A percentile compares a stretch with the other conserved stretches of the same genome.
phyloP scores from a whole-genome alignment of 257 asterid genomes.

The Penstemon barbatus region DNA sequence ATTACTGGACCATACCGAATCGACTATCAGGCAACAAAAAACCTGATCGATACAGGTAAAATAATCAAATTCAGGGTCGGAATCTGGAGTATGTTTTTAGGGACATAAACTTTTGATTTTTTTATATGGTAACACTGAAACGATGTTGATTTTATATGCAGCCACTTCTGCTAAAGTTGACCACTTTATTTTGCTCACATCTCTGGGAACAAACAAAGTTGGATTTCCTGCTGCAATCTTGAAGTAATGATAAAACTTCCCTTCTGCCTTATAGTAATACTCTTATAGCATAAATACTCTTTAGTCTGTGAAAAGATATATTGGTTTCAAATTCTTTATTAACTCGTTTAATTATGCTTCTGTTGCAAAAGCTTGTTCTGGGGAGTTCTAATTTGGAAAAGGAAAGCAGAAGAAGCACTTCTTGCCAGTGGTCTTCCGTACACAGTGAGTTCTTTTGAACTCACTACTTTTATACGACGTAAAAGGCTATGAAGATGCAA shows the following conservation, averaged over 20 bases:
- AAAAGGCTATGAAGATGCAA: background rate
- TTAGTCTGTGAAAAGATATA: slow-evolving; percentile 13
- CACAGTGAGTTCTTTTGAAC: slow-evolving; percentile 58
- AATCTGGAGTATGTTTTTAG: background rate
- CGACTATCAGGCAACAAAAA: slow-evolving; percentile 81
- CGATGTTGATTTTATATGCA: slow-evolving; percentile 38
- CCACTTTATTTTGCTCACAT: slow-evolving; percentile 85
- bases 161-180: slow-evolving; percentile 73
- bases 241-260: slow-evolving; percentile 54
- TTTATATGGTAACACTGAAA: slow-evolving; percentile 10
- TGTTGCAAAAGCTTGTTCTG: slow-evolving; percentile 69
- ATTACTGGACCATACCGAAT: slow-evolving; percentile 87
- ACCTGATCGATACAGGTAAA: slow-evolving; percentile 89
- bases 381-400: slow-evolving; percentile 92
- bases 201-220: slow-evolving; percentile 91
- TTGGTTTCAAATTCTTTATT: slow-evolving; percentile 3
- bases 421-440: slow-evolving; percentile 85
- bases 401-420: slow-evolving; percentile 96
- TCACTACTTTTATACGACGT: background rate
- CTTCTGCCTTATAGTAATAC: slow-evolving; percentile 10
- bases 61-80: background rate
- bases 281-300: background rate
- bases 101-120: slow-evolving; percentile 11
- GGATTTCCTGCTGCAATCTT: slow-evolving; percentile 95
- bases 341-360: slow-evolving; percentile 20